A percentile compares a stretch with the other conserved stretches of the same genome.
phyloP scores from a whole-genome alignment of 1,284 basidiomycete genomes.

The Cryptococcus sp. region DNA sequence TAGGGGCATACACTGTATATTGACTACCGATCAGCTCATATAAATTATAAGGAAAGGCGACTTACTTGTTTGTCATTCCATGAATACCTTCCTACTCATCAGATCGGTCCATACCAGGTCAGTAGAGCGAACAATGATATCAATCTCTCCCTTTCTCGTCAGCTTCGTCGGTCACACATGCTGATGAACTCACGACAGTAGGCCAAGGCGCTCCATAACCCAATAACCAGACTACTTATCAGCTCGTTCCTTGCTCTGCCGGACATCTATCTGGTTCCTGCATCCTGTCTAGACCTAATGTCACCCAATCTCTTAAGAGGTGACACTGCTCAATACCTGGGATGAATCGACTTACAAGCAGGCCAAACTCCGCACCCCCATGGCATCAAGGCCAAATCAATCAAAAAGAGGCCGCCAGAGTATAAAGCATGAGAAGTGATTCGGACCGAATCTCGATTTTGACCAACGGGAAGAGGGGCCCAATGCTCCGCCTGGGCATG shows the following conservation, averaged over 20 bases:
- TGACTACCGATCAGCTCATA: conserved; percentile 22
- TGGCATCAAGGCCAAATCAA: conserved; percentile 72
- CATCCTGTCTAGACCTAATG: too few species aligned
- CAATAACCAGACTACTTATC: conserved; percentile 38
- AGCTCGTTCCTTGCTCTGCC: not conserved
- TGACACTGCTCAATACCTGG: too few species aligned
- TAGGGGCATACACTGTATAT: conserved; percentile 38
- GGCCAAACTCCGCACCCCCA: conserved; percentile 78
- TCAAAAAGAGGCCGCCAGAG: conserved; percentile 66
- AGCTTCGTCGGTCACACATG: not conserved
- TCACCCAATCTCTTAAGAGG: too few species aligned
- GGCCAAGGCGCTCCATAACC: conserved; percentile 41
- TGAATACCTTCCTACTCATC: conserved; percentile 41
- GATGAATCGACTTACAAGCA: conserved; percentile 59
- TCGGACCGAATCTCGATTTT: conserved; percentile 53
- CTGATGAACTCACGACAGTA: conserved; percentile 15
- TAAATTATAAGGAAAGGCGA: not conserved
- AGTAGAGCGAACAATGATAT: conserved; percentile 35
- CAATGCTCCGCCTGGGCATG: conserved; percentile 38
- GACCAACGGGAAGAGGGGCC: conserved; percentile 14
- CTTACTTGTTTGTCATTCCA: conserved; percentile 36
- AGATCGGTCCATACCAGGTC: not conserved
- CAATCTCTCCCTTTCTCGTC: conserved; percentile 40
- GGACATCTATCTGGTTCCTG: too few species aligned
- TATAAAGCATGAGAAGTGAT: conserved; percentile 65